Evolutionary conservation across 805 yeast genomes (phyloP).

Genomic region (Hyphopichia homilentoma): DNA sequence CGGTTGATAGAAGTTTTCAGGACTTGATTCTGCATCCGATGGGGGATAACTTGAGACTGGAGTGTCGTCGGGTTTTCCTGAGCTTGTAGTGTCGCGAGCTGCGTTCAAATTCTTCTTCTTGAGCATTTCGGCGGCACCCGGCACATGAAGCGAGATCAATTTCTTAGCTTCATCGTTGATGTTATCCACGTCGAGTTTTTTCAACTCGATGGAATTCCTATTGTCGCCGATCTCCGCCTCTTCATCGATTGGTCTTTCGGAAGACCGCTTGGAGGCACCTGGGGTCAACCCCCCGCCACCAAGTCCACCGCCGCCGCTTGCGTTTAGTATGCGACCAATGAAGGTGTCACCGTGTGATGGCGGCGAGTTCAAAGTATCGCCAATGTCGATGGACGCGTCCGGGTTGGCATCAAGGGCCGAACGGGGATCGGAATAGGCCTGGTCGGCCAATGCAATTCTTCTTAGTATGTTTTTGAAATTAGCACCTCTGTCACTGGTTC

Average conservation of each 20-base stretch:
- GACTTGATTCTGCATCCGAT: slow-evolving; percentile 3
- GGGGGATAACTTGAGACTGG: not conserved
- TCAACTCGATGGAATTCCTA: slow-evolving; percentile 42
- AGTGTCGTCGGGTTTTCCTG: not conserved
- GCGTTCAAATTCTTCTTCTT: not conserved
- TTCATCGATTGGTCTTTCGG: slow-evolving; percentile 17
- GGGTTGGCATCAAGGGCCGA: slow-evolving; percentile 7
- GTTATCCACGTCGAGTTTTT: slow-evolving; percentile 37
- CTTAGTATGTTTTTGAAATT: slow-evolving; percentile 30
- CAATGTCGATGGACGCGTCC: slow-evolving; percentile 10
- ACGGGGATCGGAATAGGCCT: slow-evolving; percentile 17
- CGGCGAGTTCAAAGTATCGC: too few relatives aligned
- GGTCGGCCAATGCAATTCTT: slow-evolving; percentile 33
- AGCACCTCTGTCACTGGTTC: slow-evolving; percentile 4
- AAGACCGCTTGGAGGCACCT: slow-evolving; percentile 25
- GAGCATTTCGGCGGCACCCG: slow-evolving; percentile 13
- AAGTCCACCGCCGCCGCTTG: slow-evolving; percentile 20
- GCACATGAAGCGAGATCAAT: slow-evolving; percentile 48
- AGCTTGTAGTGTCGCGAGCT: not conserved
- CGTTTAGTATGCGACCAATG: slow-evolving; percentile 32
- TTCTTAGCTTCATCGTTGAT: slow-evolving; percentile 52
- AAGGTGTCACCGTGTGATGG: slow-evolving; percentile 36
- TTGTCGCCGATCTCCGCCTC: slow-evolving; percentile 18
- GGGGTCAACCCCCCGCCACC: slow-evolving; percentile 43
- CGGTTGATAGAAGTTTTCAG: slow-evolving; percentile 28